These are phyloP conservation scores for Xerocomellus intermedius DNA, from an alignment of 768 basidiomycete species.

Conservation along the genomic window DNA sequence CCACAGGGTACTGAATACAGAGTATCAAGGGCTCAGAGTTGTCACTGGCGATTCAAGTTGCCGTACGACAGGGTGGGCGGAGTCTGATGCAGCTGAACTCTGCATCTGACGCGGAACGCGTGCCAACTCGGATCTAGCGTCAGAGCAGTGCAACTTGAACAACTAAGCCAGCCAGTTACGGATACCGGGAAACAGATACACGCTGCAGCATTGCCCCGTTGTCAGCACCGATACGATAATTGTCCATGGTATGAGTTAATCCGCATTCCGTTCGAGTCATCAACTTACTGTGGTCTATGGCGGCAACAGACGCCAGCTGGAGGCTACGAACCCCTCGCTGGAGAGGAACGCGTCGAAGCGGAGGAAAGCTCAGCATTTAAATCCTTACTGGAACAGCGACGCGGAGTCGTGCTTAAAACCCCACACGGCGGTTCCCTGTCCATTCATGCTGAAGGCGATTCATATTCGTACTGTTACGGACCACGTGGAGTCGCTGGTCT, in stretches of 20 bases:
- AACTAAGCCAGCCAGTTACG: background rate
- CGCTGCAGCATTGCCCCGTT: background rate
- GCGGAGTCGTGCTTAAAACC: conserved; percentile 21
- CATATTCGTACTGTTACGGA: conserved; percentile 71
- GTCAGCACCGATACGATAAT: background rate
- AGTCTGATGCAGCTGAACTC: too few species aligned
- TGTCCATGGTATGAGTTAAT: conserved; percentile 13
- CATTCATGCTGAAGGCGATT: conserved; percentile 19
- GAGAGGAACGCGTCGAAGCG: conserved; percentile 9
- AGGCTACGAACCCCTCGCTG: conserved; percentile 16
- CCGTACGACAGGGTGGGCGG: too few species aligned
- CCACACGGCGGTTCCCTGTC: conserved; percentile 28
- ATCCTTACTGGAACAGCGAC: conserved; percentile 17
- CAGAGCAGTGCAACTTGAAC: background rate
- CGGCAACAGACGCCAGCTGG: conserved; percentile 1
- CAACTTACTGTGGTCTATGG: background rate
- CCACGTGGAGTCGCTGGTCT: conserved; percentile 67
- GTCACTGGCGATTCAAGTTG: background rate
- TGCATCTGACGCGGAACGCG: too few species aligned
- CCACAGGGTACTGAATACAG: too few species aligned
- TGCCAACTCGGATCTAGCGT: too few species aligned
- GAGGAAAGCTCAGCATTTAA: conserved; percentile 15
- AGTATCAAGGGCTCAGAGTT: too few species aligned
- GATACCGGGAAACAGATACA: background rate
- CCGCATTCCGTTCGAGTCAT: background rate